Conservation (phyloP, 805 yeast species). For the Zygosaccharomyces siamensis region DNA sequence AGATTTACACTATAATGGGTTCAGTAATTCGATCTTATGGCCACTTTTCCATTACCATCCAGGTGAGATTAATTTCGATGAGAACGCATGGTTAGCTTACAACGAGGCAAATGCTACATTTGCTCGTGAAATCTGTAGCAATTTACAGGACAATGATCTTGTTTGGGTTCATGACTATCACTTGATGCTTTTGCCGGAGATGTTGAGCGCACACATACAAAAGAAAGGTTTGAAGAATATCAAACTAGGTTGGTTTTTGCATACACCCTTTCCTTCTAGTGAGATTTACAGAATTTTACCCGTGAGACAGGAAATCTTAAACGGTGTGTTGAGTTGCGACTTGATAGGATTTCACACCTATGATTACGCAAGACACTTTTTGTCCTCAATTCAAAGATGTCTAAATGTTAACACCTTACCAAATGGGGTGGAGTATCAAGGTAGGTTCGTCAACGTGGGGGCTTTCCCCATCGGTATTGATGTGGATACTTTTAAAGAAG, state of each 20-base stretch:
- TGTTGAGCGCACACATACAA: conserved; percentile 56
- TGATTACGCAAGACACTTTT: conserved; percentile 94
- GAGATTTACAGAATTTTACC: conserved; percentile 95
- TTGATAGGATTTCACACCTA: conserved; percentile 98
- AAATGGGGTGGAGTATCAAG: conserved; percentile 77
- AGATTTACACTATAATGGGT: conserved; percentile 94
- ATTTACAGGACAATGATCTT: conserved; percentile 74
- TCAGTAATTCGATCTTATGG: conserved; percentile 92
- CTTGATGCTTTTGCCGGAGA: conserved; percentile 87
- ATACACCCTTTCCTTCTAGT: conserved; percentile 96
- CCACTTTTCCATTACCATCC: conserved; percentile 98
- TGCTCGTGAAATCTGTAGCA: conserved; percentile 65
- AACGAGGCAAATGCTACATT: conserved; percentile 85
- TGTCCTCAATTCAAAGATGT: conserved; percentile 82
- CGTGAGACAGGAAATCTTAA: conserved; percentile 84
- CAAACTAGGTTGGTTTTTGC: conserved; percentile 87
- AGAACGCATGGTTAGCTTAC: conserved; percentile 96
- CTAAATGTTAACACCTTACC: conserved; percentile 81
- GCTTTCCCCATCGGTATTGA: conserved; percentile 99
- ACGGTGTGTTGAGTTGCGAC: conserved; percentile 91
- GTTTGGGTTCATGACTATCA: conserved; percentile 99
- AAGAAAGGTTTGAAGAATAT: conserved; percentile 44
- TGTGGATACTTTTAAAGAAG: conserved; percentile 82
- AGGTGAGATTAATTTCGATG: conserved; percentile 98
- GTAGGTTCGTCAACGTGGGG: conserved; percentile 77